Conservation (phyloP, 225 moss, liverwort and hornwort genomes). For the Bryoerythrophyllum caledonicum region DNA sequence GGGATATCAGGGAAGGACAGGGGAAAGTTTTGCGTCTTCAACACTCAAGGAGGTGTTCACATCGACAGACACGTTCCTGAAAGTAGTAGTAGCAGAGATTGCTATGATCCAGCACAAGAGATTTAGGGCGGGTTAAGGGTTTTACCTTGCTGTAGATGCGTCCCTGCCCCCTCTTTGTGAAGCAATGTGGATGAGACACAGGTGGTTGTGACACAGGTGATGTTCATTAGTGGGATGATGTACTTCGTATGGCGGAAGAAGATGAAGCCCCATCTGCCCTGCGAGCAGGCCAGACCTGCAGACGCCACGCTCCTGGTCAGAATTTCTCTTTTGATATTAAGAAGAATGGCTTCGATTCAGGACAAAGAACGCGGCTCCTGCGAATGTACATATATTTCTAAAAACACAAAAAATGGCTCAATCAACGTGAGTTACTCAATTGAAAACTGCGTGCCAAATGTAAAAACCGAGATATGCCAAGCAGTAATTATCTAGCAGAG, state of each 20-base stretch:
- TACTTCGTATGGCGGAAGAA: slow-evolving; percentile 10
- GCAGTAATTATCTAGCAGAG: neutral
- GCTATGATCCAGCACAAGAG: neutral
- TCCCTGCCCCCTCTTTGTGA: neutral
- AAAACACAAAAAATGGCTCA: neutral
- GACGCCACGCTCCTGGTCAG: slow-evolving; percentile 16
- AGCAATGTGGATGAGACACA: neutral
- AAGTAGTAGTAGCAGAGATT: neutral
- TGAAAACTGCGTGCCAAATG: neutral
- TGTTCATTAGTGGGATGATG: neutral
- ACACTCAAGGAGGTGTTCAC: neutral
- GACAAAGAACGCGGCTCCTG: neutral
- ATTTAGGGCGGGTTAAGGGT: neutral
- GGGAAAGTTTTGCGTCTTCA: neutral
- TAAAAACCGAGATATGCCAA: neutral
- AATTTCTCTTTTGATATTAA: neutral
- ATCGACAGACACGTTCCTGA: neutral
- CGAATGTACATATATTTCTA: neutral
- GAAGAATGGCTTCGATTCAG: neutral
- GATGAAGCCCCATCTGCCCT: slow-evolving; percentile 39
- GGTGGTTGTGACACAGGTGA: neutral
- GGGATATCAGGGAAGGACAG: neutral
- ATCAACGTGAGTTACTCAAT: neutral
- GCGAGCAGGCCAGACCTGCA: slow-evolving; percentile 37
- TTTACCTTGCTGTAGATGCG: slow-evolving; percentile 2